Conservation (phyloP, 495 filamentous ascomycete genomes). For the Cenococcum geophilum region DNA sequence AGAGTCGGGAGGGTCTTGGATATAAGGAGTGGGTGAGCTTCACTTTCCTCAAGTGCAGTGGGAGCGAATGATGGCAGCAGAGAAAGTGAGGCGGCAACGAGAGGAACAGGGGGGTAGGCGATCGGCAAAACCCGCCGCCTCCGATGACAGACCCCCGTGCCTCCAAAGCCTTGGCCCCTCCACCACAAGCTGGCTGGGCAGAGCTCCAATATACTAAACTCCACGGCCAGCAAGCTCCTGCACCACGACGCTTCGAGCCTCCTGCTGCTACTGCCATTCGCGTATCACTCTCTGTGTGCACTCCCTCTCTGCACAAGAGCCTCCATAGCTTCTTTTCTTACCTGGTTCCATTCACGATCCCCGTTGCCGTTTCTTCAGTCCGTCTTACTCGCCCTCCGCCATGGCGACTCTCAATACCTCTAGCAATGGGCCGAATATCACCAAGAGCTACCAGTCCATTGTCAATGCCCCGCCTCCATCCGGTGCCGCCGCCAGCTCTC, state of each 20-base stretch:
- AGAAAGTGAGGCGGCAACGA: conserved; percentile 2
- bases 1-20: background rate
- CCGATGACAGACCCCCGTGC: background rate
- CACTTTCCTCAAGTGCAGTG: conserved; percentile 2
- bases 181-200: background rate
- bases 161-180: background rate
- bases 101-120: background rate
- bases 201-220: background rate
- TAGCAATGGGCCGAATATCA: conserved; percentile 83
- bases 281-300: too few species aligned
- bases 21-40: conserved; percentile 7
- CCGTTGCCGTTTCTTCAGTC: background rate
- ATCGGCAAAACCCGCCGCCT: background rate
- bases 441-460: conserved; percentile 83
- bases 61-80: background rate
- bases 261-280: background rate
- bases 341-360: too few species aligned
- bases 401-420: conserved; percentile 95
- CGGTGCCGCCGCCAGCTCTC: conserved; percentile 56
- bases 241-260: background rate
- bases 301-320: too few species aligned
- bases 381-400: conserved; percentile 9
- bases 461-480: conserved; percentile 65
- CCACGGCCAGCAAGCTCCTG: background rate
- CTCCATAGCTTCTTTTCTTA: too few species aligned